Conservation (phyloP, 495 filamentous ascomycete species). For the Tuber calosporum region DNA sequence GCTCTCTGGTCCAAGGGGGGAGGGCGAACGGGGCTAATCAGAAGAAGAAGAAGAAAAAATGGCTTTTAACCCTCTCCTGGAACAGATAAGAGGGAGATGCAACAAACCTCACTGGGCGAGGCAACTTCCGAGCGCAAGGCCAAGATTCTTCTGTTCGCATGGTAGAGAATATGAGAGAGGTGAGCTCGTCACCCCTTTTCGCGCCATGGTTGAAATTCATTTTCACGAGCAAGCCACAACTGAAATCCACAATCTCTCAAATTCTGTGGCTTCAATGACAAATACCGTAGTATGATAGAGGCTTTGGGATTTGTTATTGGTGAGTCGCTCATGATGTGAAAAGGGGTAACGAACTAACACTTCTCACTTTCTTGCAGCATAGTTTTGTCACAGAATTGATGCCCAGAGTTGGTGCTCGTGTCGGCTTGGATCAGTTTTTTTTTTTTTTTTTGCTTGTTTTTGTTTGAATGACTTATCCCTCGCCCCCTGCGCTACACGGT, state of each 20-base stretch:
- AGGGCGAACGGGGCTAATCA: neutral
- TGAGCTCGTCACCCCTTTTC: neutral
- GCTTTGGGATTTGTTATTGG: neutral
- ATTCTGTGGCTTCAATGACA: neutral
- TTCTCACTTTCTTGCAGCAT: neutral
- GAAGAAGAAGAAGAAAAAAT: neutral
- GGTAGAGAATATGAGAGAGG: neutral
- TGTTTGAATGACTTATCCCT: neutral
- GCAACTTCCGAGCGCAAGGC: neutral
- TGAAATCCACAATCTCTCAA: neutral
- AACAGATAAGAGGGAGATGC: neutral
- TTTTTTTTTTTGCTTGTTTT: neutral
- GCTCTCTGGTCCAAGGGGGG: neutral
- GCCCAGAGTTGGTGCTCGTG: neutral
- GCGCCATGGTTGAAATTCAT: neutral
- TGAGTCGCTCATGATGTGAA: neutral
- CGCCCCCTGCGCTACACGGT: neutral
- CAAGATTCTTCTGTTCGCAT: neutral
- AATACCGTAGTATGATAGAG: neutral
- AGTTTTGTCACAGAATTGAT: neutral
- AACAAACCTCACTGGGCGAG: neutral
- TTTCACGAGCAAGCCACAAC: neutral
- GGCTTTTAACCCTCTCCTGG: neutral
- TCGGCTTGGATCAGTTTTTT: neutral
- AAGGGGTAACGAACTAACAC: neutral